Conservation (phyloP, 495 filamentous ascomycete genomes). For the Trichoderma orchidacearum region DNA sequence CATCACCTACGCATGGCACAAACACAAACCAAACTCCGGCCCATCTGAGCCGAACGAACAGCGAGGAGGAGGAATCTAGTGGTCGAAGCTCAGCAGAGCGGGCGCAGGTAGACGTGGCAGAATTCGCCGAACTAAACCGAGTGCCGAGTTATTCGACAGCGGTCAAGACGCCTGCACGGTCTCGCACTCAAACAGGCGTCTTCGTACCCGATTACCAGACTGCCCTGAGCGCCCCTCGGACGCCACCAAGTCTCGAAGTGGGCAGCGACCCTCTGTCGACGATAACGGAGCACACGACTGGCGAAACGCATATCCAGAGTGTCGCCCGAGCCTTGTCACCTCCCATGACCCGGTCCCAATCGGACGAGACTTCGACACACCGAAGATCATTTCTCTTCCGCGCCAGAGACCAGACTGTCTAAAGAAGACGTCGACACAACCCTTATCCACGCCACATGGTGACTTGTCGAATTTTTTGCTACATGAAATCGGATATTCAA, state of each 20-base stretch:
- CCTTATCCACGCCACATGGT: no score
- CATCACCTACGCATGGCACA: background rate
- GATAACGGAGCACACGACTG: constrained; percentile 7
- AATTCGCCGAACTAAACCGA: constrained; percentile 50
- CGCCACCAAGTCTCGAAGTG: constrained; percentile 11
- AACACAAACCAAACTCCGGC: background rate
- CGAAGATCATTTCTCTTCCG: background rate
- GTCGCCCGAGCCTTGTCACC: background rate
- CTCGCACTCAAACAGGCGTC: constrained; percentile 9
- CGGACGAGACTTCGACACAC: background rate
- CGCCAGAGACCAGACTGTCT: background rate
- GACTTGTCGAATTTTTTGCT: no score
- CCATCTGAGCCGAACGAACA: constrained; percentile 41
- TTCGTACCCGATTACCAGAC: constrained; percentile 28
- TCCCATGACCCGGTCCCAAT: background rate
- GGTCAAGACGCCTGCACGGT: constrained; percentile 41
- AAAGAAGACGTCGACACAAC: background rate
- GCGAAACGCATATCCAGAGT: background rate
- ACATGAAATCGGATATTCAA: no score
- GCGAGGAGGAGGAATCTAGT: constrained; percentile 38
- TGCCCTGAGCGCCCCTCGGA: constrained; percentile 22
- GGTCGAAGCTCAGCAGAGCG: constrained; percentile 36
- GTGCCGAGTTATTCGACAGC: constrained; percentile 77
- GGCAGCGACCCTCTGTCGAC: constrained; percentile 17
- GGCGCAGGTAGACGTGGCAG: constrained; percentile 48